Base-by-base conservation (phyloP, 2,329 filamentous ascomycete species). In the Furcasterigmium sp. region DNA sequence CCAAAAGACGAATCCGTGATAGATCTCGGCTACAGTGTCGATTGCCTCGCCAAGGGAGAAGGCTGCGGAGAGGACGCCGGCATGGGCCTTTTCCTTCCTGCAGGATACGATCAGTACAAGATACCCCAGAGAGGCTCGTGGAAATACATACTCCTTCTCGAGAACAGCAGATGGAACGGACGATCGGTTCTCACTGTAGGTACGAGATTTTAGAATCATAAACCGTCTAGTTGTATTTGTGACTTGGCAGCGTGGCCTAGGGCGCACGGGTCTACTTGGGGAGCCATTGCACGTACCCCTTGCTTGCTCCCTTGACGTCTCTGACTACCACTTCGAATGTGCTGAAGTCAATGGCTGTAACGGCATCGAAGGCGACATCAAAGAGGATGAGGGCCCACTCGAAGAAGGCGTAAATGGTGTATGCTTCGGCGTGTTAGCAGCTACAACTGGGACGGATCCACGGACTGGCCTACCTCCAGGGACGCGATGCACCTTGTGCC, bases 271-370 rank as follows among this genome's bases (percentile, higher is more conserved):
- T 60, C 79, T 91, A 96, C 73, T 82, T 88, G 56, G 91, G 91
- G 78, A 96, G 90, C 85, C 85, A 85, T 72, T 84, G 81, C 72
- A 98, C 93, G 80, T 98, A 98, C 93, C 91, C 91, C 87, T 91
- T 91, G 75, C 87, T 93, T 60, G 84, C 70, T 52, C 90, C 91
- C 71, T 90, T 91, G 53, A 91, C 78, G 70, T 97, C 91, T 72
- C 81, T 88, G 51, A 98, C 76, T 54, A 90, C 76, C 57, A 98
- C 71, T 64, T 97, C 91, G 60, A 97, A 87, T 43, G 84, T 81
- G 50, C 83, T 76, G 70, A 97, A 98, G 70, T 98, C 93, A 56
- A 95, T 72, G 45, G 88, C 85, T 10, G 93, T 97, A 46, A 97
- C 85, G 41, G 93, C 89, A 69, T 98, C 93, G 68, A 98, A 98